Conservation (phyloP, 2,329 filamentous ascomycete genomes). For the Coleophoma eucalyptorum region DNA sequence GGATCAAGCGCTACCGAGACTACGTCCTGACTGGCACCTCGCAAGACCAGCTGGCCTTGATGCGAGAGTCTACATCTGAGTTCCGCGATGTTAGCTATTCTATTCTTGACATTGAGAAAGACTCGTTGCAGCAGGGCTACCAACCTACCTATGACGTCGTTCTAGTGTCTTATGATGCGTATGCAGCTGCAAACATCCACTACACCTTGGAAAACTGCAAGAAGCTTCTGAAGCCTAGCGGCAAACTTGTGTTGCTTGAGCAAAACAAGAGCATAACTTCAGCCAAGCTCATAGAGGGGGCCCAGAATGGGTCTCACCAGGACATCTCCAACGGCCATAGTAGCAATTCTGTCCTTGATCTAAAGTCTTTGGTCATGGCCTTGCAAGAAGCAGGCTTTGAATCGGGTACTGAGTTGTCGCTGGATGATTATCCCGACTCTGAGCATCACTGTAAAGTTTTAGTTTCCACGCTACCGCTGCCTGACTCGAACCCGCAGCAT, state of each 20-base stretch:
- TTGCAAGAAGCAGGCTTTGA: too few relatives aligned
- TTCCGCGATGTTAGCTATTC: not conserved
- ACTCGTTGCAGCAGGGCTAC: not conserved
- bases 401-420: too few relatives aligned
- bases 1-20: not conserved
- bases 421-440: too few relatives aligned
- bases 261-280: too few relatives aligned
- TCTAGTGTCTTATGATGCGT: not conserved
- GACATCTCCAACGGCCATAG: too few relatives aligned
- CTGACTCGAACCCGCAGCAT: too few relatives aligned
- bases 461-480: too few relatives aligned
- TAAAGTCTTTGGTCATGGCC: too few relatives aligned
- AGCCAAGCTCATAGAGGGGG: too few relatives aligned
- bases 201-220: not conserved
- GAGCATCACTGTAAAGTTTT: too few relatives aligned
- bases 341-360: too few relatives aligned
- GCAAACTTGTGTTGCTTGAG: not conserved
- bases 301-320: too few relatives aligned
- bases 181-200: not conserved
- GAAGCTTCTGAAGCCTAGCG: not conserved
- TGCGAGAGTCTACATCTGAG: not conserved
- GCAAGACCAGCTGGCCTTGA: not conserved
- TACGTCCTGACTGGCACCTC: not conserved
- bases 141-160: not conserved
- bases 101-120: not conserved